These are phyloP conservation scores for Groenewaldozyma tartarivorans DNA, from an alignment of 805 yeast species.

Conservation along the genomic window DNA sequence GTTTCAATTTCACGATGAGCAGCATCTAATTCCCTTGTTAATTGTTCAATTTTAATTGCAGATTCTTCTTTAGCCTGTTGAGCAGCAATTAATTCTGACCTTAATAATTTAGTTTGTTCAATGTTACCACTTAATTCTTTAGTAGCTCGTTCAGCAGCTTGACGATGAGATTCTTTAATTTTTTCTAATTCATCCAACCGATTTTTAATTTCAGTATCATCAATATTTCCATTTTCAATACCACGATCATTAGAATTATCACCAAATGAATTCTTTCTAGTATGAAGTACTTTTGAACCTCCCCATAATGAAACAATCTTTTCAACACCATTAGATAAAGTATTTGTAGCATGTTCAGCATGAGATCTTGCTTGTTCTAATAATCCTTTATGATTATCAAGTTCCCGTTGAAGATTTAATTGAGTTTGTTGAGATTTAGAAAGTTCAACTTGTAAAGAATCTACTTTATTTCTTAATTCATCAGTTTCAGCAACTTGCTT, in stretches of 20 bases:
- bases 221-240: constrained; percentile 7
- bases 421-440: constrained; percentile 11
- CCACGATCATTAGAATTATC: constrained; percentile 1
- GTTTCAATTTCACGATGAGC: constrained; percentile 17
- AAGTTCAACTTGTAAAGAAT: constrained; percentile 11
- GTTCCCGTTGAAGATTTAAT: constrained; percentile 13
- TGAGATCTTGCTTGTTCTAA: constrained; percentile 13
- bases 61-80: constrained; percentile 8
- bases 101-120: constrained; percentile 14
- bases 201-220: constrained; percentile 5
- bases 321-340: constrained; percentile 17
- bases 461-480: constrained; percentile 12
- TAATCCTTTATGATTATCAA: constrained; percentile 13
- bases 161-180: constrained; percentile 17
- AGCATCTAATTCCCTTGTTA: constrained; percentile 22
- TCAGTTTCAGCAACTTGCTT: constrained; percentile 14
- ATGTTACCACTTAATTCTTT: constrained; percentile 14
- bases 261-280: constrained; percentile 1
- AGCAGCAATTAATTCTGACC: constrained; percentile 13
- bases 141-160: constrained; percentile 23
- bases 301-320: constrained; percentile 20
- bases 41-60: constrained; percentile 8
- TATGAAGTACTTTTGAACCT: constrained; percentile 12
- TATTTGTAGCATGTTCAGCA: constrained; percentile 14
- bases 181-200: neutral